Conservation (phyloP, 495 filamentous ascomycete species). For the Talaromyces thailandensis region DNA sequence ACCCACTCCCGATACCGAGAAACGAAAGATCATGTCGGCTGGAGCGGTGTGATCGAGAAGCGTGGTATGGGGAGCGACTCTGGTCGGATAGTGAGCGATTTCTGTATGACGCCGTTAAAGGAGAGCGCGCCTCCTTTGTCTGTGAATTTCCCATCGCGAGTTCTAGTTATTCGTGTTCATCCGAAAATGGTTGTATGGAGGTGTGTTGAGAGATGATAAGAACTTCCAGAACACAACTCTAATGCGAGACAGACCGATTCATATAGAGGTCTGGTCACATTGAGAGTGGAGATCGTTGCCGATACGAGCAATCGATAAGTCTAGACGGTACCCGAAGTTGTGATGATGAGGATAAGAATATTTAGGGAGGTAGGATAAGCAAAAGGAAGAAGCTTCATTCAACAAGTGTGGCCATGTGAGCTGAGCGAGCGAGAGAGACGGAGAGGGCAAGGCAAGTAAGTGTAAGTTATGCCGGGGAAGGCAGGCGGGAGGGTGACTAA, state of each 20-base stretch:
- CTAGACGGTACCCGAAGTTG: background rate
- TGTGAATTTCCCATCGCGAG: conserved; percentile 50
- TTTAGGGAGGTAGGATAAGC: background rate
- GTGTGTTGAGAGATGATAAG: background rate
- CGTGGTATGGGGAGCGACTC: conserved; percentile 27
- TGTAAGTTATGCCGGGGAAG: conserved; percentile 8
- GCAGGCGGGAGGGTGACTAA: conserved; percentile 1
- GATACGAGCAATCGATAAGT: background rate
- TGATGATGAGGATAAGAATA: background rate
- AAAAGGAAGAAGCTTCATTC: background rate
- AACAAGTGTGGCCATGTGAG: background rate
- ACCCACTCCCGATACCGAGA: conserved; percentile 40
- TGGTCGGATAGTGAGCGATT: conserved; percentile 24
- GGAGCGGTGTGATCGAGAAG: conserved; percentile 34
- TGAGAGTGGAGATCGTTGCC: background rate
- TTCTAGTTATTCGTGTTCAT: background rate
- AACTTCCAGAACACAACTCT: background rate
- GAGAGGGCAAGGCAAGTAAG: conserved; percentile 7
- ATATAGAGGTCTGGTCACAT: background rate
- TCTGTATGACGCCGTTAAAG: conserved; percentile 19
- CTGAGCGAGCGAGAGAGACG: background rate
- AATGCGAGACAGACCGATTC: background rate
- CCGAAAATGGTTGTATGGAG: background rate
- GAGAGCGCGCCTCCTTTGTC: conserved; percentile 47
- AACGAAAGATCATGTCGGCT: conserved; percentile 50